Base-by-base conservation (phyloP, 176 grass and related monocot genomes). In the Zoysia pacifica region DNA sequence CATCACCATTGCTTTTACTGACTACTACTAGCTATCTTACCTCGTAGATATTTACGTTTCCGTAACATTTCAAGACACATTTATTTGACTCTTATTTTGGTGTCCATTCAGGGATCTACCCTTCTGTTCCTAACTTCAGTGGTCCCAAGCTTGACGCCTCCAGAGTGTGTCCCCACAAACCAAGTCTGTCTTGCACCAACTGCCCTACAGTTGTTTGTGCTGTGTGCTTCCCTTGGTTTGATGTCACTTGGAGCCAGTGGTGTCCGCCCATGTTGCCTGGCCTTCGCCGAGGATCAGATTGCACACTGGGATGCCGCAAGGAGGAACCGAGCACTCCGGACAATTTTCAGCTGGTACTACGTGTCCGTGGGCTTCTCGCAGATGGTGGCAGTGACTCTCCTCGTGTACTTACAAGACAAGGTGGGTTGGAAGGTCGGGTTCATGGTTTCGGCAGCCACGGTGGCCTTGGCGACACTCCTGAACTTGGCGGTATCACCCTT, bases 321-420 rank as follows among this genome's bases (percentile, higher is more conserved):
- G 3, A 84, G 72, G 37, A 64, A 78, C 60, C 82, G 72, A 7
- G 64, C 28, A 0, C 77, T 84, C 1, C 77, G 67, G n/a, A 14
- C 0, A 14, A 15, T 84, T 48, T 89, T 89, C 71, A 84, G 73
- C 76, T 80, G 82, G 82, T 89, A 89, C 72, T 89, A 89, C 9
- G 71, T 69, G 1, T 81, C 82, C 0, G 62, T 89, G 7, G 82
- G 87, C 5, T 45, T 80, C 63, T 62, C 82, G 14, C 49, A 70
- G 28, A 76, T 84, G 4, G 7, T 89, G 1, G 54, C 71, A 13
- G 6, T 44, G 2, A 81, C 82, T 2, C 28, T 89, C 41, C 35
- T 89, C 1, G 77, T 89, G 20, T 89, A 76, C 70, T 43, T 84
- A 5, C 76, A 84, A 9, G 87, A 89, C 8, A 63, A 4, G 2